These are phyloP conservation scores for Pterocarpus santalinus DNA, from an alignment of 306 rosid species.

Conservation along the genomic window DNA sequence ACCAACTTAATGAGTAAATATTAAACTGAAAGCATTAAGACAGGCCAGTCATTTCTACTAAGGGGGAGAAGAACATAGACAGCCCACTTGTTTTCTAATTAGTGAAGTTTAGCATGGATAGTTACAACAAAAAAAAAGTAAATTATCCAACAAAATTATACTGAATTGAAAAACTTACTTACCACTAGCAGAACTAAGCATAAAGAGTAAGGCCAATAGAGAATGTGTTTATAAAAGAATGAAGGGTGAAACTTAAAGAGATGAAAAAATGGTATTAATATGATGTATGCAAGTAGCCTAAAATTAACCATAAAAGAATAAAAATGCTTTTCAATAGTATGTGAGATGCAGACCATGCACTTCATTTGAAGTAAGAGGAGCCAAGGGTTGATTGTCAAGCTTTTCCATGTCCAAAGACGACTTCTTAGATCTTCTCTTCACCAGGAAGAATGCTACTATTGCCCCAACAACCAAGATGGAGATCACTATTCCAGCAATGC, in stretches of 20 bases:
- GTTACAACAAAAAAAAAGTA: no score
- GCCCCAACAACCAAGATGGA: slow-evolving; percentile 82
- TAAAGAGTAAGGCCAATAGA: neutral
- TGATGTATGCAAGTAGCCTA: neutral
- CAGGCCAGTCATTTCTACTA: neutral
- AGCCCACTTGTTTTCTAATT: no score
- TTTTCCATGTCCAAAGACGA: slow-evolving; percentile 74
- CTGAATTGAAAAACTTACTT: neutral
- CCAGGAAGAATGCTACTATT: slow-evolving; percentile 73
- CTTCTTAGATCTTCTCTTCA: slow-evolving; percentile 80
- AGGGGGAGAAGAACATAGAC: no score
- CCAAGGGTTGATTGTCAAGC: slow-evolving; percentile 72
- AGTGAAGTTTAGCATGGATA: no score
- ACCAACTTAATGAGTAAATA: slow-evolving; percentile 2
- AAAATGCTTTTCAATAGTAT: slow-evolving; percentile 32
- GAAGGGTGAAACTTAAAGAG: slow-evolving; percentile 5
- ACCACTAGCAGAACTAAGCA: slow-evolving; percentile 19
- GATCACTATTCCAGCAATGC: slow-evolving; percentile 91
- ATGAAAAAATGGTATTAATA: neutral
- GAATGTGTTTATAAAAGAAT: slow-evolving; percentile 28
- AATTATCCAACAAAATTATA: no score
- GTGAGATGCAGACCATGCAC: slow-evolving; percentile 66
- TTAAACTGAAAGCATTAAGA: slow-evolving; percentile 17
- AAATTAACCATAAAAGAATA: slow-evolving; percentile 15
- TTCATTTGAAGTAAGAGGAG: slow-evolving; percentile 67